phyloP scores from a whole-genome alignment of 2,329 filamentous ascomycete genomes.

The Cryphonectria parasitica region DNA sequence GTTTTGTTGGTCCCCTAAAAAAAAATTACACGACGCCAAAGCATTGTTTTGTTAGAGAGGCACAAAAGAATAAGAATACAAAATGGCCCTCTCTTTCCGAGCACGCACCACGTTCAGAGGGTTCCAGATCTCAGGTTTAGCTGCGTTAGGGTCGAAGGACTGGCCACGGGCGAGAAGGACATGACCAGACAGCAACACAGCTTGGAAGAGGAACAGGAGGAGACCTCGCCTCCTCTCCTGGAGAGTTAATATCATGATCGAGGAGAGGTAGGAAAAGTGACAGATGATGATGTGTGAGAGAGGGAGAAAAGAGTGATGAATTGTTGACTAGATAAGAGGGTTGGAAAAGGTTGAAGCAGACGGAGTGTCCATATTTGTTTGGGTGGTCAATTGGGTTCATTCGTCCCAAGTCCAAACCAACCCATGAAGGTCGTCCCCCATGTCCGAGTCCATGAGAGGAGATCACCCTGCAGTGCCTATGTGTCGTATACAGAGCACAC shows the following conservation, averaged over 20 bases:
- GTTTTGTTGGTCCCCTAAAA: slow-evolving; percentile 39
- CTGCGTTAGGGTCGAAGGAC: slow-evolving; percentile 40
- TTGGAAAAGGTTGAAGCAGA: neutral
- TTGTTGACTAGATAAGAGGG: neutral
- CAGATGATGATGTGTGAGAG: neutral
- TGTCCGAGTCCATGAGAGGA: neutral
- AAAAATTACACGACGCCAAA: neutral
- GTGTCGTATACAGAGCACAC: neutral
- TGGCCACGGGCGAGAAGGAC: slow-evolving; percentile 32
- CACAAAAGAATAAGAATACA: neutral
- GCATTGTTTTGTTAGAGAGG: neutral
- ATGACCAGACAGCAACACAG: slow-evolving; percentile 21
- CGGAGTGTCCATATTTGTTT: neutral
- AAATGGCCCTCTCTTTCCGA: neutral
- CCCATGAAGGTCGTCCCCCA: neutral
- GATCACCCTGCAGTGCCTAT: neutral
- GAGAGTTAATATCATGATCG: neutral
- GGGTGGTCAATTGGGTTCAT: neutral
- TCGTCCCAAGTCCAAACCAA: neutral
- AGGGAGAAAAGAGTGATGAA: neutral
- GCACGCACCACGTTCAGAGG: slow-evolving; percentile 33
- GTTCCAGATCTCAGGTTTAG: slow-evolving; percentile 37
- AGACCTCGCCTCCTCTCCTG: neutral
- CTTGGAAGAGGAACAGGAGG: neutral
- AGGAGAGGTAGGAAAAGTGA: neutral